phyloP scores from a whole-genome alignment of 768 basidiomycete species.

The Rhodosporidiobolus sp. region DNA sequence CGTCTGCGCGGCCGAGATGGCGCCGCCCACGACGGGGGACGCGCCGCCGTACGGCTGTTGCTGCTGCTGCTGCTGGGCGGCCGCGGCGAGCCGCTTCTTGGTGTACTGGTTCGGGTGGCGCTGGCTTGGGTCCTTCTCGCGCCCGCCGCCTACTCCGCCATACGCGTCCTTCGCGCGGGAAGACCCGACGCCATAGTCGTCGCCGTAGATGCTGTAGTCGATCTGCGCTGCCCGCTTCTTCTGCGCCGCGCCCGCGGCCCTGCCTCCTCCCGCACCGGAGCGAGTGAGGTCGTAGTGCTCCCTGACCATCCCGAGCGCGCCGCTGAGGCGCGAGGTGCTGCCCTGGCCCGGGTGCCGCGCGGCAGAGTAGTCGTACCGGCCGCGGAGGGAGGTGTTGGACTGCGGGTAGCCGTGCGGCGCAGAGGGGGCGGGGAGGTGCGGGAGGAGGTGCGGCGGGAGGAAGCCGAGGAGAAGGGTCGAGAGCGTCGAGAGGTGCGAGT shows the following conservation, averaged over 20 bases:
- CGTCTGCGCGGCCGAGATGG: background rate
- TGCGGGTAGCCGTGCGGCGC: constrained; percentile 34
- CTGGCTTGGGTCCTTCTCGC: constrained; percentile 20
- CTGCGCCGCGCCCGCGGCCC: background rate
- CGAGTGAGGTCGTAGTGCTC: constrained; percentile 32
- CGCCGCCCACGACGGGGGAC: background rate
- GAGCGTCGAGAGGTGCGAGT: constrained; percentile 37
- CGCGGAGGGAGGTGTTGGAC: constrained; percentile 27
- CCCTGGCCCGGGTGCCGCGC: constrained; percentile 24
- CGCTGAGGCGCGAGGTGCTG: constrained; percentile 7
- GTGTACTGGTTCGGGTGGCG: constrained; percentile 42
- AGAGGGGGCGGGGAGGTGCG: constrained; percentile 30
- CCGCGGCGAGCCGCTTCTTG: constrained; percentile 25
- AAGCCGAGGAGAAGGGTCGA: constrained; percentile 36
- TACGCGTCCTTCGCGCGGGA: constrained; percentile 1
- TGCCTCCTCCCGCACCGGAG: background rate
- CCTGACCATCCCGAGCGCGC: constrained; percentile 25
- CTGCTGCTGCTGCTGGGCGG: background rate
- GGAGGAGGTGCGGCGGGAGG: constrained; percentile 40
- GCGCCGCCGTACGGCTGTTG: background rate
- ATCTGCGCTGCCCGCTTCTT: constrained; percentile 17
- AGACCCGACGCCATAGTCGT: constrained; percentile 16
- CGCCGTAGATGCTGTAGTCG: constrained; percentile 28
- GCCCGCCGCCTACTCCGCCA: background rate
- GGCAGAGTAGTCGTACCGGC: constrained; percentile 30